A percentile compares a stretch with the other conserved stretches of the same genome.
Evolutionary conservation across 2,329 filamentous ascomycete genomes (phyloP).

Genomic region (Acephala macrosclerotiorum): DNA sequence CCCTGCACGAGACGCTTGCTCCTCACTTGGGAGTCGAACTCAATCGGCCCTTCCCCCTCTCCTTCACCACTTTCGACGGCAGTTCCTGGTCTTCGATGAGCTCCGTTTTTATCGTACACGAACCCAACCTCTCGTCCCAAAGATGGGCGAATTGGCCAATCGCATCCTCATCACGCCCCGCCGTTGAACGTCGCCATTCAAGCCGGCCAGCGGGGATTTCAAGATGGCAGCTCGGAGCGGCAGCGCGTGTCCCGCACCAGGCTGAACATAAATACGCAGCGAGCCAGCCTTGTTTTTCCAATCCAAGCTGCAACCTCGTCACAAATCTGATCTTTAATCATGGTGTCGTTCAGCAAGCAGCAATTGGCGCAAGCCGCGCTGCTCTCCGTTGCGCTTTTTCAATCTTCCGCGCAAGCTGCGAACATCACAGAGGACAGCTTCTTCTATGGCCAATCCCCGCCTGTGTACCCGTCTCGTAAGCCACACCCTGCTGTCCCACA

Average conservation of each 20-base stretch:
- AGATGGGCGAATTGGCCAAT: neutral
- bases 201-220: neutral
- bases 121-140: neutral
- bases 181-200: neutral
- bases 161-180: neutral
- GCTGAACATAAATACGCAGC: neutral
- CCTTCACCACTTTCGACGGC: neutral
- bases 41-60: neutral
- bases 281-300: neutral
- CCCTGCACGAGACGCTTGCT: neutral
- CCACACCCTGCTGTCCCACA: neutral
- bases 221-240: neutral
- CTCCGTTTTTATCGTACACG: neutral
- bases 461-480: slow-evolving; percentile 34
- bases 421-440: slow-evolving; percentile 34
- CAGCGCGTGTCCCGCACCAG: neutral
- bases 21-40: neutral
- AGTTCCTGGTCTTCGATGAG: neutral
- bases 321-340: neutral
- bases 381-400: neutral
- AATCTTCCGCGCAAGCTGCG: neutral
- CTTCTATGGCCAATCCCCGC: slow-evolving; percentile 49
- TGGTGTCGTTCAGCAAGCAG: neutral
- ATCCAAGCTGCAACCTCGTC: neutral
- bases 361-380: neutral